Evolutionary conservation across 208 protist genomes (phyloP).

Genomic region (Leishmania braziliensis): DNA sequence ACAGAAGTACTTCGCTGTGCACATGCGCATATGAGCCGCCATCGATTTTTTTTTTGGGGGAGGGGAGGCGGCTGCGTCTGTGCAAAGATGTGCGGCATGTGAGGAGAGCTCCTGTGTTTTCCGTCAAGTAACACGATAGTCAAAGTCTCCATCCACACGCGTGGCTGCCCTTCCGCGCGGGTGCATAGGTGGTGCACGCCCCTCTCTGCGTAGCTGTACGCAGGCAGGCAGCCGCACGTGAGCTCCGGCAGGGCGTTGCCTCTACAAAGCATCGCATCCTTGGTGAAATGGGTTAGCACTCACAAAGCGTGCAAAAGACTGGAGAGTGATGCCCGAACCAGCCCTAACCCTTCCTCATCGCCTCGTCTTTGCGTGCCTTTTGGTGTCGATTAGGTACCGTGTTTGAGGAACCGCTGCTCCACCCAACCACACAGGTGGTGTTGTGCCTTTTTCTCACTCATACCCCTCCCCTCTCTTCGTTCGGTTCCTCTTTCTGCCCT

Average conservation of each 20-base stretch:
- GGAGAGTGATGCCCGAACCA: neutral
- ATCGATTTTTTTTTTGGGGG: neutral
- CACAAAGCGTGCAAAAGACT: too few relatives aligned
- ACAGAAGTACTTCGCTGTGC: slow-evolving; percentile 83
- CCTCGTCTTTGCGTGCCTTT: neutral
- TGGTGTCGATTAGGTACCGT: neutral
- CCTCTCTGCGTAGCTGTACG: neutral
- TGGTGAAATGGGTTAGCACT: neutral
- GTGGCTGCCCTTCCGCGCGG: neutral
- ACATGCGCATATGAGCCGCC: slow-evolving; percentile 46
- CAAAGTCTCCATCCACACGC: neutral
- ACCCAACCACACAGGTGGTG: neutral
- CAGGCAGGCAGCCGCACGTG: neutral
- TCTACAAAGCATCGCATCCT: neutral
- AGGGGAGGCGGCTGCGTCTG: neutral
- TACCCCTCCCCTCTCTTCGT: neutral
- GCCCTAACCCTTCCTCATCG: too few relatives aligned
- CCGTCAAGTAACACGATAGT: slow-evolving; percentile 1
- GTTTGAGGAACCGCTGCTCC: neutral
- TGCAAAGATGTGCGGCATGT: neutral
- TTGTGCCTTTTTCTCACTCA: neutral
- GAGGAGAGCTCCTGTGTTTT: neutral
- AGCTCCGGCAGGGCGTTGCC: neutral
- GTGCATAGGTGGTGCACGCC: neutral
- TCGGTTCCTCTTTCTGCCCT: neutral